Evolutionary conservation across 1,139 yeast species (phyloP).

Genomic region (Lodderomyces margitis): DNA sequence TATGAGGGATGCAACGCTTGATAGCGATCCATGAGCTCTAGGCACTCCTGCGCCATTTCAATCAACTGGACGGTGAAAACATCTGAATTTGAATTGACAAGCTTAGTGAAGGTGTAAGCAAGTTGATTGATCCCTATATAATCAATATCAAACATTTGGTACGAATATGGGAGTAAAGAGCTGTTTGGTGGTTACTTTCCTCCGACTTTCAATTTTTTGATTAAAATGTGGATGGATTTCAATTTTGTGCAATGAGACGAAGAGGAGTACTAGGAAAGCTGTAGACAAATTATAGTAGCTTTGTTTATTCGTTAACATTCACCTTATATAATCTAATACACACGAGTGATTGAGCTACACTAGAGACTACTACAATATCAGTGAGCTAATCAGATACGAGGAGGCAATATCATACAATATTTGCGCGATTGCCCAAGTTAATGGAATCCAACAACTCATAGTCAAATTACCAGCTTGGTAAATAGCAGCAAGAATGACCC

Average conservation of each 20-base stretch:
- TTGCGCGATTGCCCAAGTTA: slow-evolving; percentile 71
- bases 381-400: slow-evolving; percentile 52
- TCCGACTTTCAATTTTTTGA: no score
- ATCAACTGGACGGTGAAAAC: slow-evolving; percentile 3
- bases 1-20: slow-evolving; percentile 19
- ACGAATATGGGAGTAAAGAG: not conserved
- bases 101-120: slow-evolving; percentile 16
- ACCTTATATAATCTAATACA: no score
- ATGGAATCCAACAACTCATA: slow-evolving; percentile 94
- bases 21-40: slow-evolving; percentile 22
- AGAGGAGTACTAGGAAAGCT: not conserved
- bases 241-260: not conserved
- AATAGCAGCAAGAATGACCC: slow-evolving; percentile 60
- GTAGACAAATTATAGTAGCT: not conserved
- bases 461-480: slow-evolving; percentile 75
- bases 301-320: not conserved
- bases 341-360: no score
- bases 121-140: slow-evolving; percentile 15
- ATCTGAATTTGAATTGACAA: slow-evolving; percentile 6
- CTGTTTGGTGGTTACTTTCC: slow-evolving; percentile 2
- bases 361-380: slow-evolving; percentile 29
- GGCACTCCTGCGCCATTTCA: slow-evolving; percentile 9
- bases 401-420: slow-evolving; percentile 64
- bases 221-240: not conserved
- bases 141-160: slow-evolving; percentile 10